Evolutionary conservation across 2,329 filamentous ascomycete species (phyloP).

Genomic region (Pochonia chlamydosporia): DNA sequence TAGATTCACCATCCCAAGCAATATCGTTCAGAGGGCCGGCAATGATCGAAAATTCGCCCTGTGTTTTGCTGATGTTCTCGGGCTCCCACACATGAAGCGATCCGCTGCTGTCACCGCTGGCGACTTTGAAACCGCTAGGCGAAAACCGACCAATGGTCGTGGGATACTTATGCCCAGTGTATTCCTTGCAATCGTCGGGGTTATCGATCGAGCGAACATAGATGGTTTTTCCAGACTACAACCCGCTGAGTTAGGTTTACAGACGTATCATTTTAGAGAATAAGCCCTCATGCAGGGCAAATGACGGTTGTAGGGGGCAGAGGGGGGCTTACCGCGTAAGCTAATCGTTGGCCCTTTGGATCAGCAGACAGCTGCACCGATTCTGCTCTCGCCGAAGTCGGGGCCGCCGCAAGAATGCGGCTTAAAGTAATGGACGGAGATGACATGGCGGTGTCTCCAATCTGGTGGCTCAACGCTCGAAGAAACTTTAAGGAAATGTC

Average conservation of each 20-base stretch:
- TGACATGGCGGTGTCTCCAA: slow-evolving; percentile 19
- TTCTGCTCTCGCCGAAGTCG: slow-evolving; percentile 76
- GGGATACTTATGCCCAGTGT: slow-evolving; percentile 80
- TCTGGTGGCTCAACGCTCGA: background rate
- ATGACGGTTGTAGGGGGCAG: background rate
- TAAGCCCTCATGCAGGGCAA: background rate
- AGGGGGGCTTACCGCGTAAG: slow-evolving; percentile 69
- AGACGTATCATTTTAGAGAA: background rate
- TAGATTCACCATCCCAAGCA: slow-evolving; percentile 95
- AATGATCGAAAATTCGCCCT: slow-evolving; percentile 92
- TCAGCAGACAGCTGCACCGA: slow-evolving; percentile 86
- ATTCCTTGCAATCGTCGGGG: slow-evolving; percentile 78
- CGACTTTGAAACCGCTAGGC: slow-evolving; percentile 90
- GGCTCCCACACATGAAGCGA: slow-evolving; percentile 90
- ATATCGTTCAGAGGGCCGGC: slow-evolving; percentile 93
- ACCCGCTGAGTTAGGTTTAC: slow-evolving; percentile 2
- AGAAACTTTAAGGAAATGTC: background rate
- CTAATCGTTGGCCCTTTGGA: slow-evolving; percentile 82
- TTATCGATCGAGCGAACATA: slow-evolving; percentile 93
- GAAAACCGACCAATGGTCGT: slow-evolving; percentile 93
- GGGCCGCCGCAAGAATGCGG: slow-evolving; percentile 78
- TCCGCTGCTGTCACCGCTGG: slow-evolving; percentile 82
- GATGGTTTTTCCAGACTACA: slow-evolving; percentile 85
- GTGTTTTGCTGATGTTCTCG: slow-evolving; percentile 76
- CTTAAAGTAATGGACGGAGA: slow-evolving; percentile 48